A percentile compares a stretch with the other conserved stretches of the same genome.
phyloP scores from a whole-genome alignment of 2,329 filamentous ascomycete species.

The Scortechinia acanthostroma region DNA sequence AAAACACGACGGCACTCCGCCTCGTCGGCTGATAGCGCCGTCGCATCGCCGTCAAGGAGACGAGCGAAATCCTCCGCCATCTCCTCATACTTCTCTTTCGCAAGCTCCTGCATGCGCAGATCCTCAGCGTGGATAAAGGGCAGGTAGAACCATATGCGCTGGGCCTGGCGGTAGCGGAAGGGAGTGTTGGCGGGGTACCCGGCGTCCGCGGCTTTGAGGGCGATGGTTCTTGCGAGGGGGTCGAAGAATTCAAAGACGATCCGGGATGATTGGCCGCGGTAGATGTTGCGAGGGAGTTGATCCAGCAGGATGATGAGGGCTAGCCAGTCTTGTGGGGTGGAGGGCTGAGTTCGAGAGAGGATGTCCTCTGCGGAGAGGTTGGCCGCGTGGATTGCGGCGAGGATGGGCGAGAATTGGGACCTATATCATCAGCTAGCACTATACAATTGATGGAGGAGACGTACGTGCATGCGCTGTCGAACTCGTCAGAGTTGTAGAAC shows the following conservation, averaged over 20 bases:
- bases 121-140: constrained; percentile 53
- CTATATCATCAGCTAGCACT: neutral
- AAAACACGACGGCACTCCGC: constrained; percentile 10
- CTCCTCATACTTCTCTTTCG: constrained; percentile 17
- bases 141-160: constrained; percentile 48
- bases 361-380: constrained; percentile 4
- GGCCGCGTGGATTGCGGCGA: constrained; percentile 4
- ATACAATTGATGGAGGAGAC: neutral
- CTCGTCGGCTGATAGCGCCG: constrained; percentile 12
- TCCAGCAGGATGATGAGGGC: constrained; percentile 50
- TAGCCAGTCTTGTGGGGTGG: constrained; percentile 25
- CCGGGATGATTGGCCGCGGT: constrained; percentile 34
- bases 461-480: constrained; percentile 10
- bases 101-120: constrained; percentile 29
- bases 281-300: constrained; percentile 55
- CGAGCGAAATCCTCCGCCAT: constrained; percentile 21
- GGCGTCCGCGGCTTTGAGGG: constrained; percentile 20
- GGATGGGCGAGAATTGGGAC: constrained; percentile 5
- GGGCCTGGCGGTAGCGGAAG: constrained; percentile 22
- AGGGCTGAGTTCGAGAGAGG: constrained; percentile 7
- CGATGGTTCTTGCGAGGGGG: constrained; percentile 36
- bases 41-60: constrained; percentile 15
- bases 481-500: constrained; percentile 8
- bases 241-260: constrained; percentile 48
- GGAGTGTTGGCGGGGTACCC: constrained; percentile 16